Evolutionary conservation across 108 stramenopile genomes (phyloP).

Genomic region (Skeletonema potamos): DNA sequence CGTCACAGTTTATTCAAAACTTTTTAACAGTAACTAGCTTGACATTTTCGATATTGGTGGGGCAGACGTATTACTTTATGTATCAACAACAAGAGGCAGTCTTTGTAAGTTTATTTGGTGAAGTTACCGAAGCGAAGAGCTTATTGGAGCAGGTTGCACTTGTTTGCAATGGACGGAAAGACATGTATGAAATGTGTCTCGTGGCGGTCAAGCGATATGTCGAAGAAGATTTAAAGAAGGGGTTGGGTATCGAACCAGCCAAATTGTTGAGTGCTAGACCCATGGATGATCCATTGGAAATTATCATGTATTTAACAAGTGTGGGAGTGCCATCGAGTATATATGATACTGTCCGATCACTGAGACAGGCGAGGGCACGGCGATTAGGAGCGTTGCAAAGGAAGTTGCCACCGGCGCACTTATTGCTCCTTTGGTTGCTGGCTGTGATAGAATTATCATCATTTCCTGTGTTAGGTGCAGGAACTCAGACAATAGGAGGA

Average conservation of each 20-base stretch:
- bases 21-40: constrained; percentile 75
- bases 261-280: constrained; percentile 66
- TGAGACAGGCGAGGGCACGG: constrained; percentile 80
- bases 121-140: constrained; percentile 90
- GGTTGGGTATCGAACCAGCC: constrained; percentile 70
- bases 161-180: constrained; percentile 72
- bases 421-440: constrained; percentile 77
- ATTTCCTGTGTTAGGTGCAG: constrained; percentile 87
- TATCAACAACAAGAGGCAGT: constrained; percentile 87
- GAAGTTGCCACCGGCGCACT: constrained; percentile 76
- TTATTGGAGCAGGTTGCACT: constrained; percentile 87
- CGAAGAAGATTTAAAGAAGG: constrained; percentile 62
- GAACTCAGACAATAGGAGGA: constrained; percentile 81
- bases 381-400: constrained; percentile 81
- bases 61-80: constrained; percentile 90
- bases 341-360: constrained; percentile 83
- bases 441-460: constrained; percentile 66
- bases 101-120: constrained; percentile 78
- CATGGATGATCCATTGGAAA: constrained; percentile 86
- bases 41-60: constrained; percentile 78
- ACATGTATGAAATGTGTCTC: constrained; percentile 70
- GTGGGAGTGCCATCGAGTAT: constrained; percentile 85
- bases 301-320: constrained; percentile 86
- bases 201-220: constrained; percentile 54
- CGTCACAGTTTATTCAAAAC: constrained; percentile 88